Conservation (phyloP, 768 basidiomycete species). For the Lactifluus pinguis region DNA sequence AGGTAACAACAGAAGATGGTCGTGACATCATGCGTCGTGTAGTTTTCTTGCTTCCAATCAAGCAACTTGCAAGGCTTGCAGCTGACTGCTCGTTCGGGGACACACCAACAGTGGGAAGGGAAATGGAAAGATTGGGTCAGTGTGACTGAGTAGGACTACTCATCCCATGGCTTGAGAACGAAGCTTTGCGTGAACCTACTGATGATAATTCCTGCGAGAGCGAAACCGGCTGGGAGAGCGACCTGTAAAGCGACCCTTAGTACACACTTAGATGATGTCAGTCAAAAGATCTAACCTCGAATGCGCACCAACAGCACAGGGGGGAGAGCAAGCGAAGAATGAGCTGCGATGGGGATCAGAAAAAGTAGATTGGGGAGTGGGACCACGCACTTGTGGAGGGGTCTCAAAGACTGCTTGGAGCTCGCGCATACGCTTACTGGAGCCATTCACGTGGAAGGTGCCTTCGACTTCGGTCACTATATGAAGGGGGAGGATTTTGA, state of each 20-base stretch:
- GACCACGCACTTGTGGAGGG: constrained; percentile 62
- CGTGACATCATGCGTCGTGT: constrained; percentile 94
- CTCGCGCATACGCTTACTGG: constrained; percentile 90
- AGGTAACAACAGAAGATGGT: constrained; percentile 94
- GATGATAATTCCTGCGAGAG: constrained; percentile 95
- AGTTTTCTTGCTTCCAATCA: constrained; percentile 83
- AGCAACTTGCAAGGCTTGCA: constrained; percentile 76
- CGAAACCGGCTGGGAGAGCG: constrained; percentile 89
- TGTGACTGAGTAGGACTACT: constrained; percentile 53
- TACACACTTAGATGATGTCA: constrained; percentile 10
- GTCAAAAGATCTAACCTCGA: constrained; percentile 46
- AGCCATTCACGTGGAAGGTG: constrained; percentile 94
- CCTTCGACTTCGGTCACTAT: constrained; percentile 84
- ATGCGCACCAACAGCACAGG: too few relatives aligned
- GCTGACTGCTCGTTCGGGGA: constrained; percentile 60
- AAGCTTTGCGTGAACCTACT: constrained; percentile 76
- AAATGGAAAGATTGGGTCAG: constrained; percentile 52
- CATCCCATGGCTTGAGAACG: constrained; percentile 67
- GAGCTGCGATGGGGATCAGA: neutral
- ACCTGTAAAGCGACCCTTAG: constrained; percentile 38
- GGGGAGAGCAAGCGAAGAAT: neutral
- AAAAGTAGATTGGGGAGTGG: neutral
- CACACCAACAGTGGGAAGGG: constrained; percentile 35
- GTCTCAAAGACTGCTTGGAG: constrained; percentile 86
- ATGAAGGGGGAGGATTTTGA: too few relatives aligned